Conservation (phyloP, 1,284 basidiomycete genomes). For the Schizopora paradoxa region DNA sequence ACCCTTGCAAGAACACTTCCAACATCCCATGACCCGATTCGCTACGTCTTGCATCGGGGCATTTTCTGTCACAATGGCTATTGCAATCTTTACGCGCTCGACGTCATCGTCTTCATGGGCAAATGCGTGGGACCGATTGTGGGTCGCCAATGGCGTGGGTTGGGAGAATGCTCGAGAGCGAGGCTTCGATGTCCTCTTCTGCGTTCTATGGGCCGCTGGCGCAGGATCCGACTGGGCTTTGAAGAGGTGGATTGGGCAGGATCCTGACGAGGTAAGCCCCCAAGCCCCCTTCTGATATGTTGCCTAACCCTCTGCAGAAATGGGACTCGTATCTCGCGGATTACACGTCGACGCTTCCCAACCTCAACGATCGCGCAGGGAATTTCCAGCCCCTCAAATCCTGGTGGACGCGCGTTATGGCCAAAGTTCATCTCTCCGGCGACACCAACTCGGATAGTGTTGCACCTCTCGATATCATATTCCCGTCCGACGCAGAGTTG, state of each 20-base stretch:
- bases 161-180: conserved; percentile 54
- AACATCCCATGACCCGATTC: conserved; percentile 44
- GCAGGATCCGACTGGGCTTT: conserved; percentile 50
- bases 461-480: conserved; percentile 21
- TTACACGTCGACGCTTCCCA: conserved; percentile 46
- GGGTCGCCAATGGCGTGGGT: conserved; percentile 38
- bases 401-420: conserved; percentile 47
- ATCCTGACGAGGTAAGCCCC: conserved; percentile 55
- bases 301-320: conserved; percentile 36
- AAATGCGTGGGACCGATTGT: conserved; percentile 56
- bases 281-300: conserved; percentile 4
- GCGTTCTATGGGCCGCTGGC: conserved; percentile 46
- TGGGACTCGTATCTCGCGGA: conserved; percentile 64
- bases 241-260: conserved; percentile 49
- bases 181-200: conserved; percentile 52
- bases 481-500: conserved; percentile 29
- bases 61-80: conserved; percentile 48
- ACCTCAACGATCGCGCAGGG: conserved; percentile 34
- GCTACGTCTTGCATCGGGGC: conserved; percentile 49
- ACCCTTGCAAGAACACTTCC: conserved; percentile 32
- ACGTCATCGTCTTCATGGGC: conserved; percentile 40
- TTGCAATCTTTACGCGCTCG: conserved; percentile 48
- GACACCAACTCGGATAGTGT: conserved; percentile 2
- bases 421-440: conserved; percentile 13
- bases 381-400: conserved; percentile 44